Conservation (phyloP, 2,329 filamentous ascomycete genomes). For the Beauveria australis region DNA sequence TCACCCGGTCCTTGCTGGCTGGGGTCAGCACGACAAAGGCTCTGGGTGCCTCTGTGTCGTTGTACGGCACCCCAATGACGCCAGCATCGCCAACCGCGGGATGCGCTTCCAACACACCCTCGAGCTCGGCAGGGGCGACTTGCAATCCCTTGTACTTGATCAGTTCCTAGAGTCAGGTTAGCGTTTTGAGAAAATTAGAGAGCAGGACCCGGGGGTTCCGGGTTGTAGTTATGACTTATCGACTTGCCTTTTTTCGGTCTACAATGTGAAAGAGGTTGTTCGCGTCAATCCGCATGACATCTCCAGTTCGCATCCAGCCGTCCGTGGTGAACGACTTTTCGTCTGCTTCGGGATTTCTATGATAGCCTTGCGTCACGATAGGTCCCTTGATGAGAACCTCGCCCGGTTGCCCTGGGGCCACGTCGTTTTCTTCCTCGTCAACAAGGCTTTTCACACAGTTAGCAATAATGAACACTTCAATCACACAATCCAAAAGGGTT, state of each 20-base stretch:
- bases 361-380: slow-evolving; percentile 64
- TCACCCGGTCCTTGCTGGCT: slow-evolving; percentile 17
- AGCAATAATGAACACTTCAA: not conserved
- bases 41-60: slow-evolving; percentile 40
- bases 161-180: slow-evolving; percentile 38
- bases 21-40: slow-evolving; percentile 25
- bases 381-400: slow-evolving; percentile 64
- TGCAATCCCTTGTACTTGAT: slow-evolving; percentile 53
- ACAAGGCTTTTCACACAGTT: slow-evolving; percentile 24
- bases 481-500: not conserved
- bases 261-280: slow-evolving; percentile 65
- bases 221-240: no score
- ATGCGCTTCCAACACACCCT: slow-evolving; percentile 33
- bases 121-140: slow-evolving; percentile 59
- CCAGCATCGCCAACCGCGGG: slow-evolving; percentile 46
- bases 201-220: not conserved
- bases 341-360: slow-evolving; percentile 60
- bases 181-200: not conserved
- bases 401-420: slow-evolving; percentile 35
- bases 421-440: slow-evolving; percentile 31
- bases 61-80: slow-evolving; percentile 48
- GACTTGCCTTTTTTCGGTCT: slow-evolving; percentile 59
- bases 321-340: slow-evolving; percentile 43
- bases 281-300: slow-evolving; percentile 64
- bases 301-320: slow-evolving; percentile 71